A percentile compares a stretch with the other conserved stretches of the same genome.
These are phyloP conservation scores for Fusarium fujikuroi DNA, from an alignment of 2,329 filamentous ascomycete species.

Conservation along the genomic window DNA sequence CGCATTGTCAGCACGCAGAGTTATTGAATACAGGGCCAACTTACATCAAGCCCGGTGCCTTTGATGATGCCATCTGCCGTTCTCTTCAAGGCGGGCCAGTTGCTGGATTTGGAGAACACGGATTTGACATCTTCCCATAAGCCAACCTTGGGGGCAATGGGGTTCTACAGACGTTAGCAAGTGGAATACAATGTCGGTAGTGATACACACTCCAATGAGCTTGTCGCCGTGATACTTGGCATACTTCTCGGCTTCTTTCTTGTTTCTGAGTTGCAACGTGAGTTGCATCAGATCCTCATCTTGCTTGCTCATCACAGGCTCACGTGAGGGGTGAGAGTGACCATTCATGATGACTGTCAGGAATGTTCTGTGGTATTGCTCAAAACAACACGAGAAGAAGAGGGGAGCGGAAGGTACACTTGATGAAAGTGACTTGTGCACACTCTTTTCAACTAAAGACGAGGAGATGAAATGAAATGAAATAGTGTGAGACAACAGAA, in stretches of 20 bases:
- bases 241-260: not conserved
- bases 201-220: slow-evolving; percentile 7
- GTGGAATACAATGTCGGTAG: accelerated
- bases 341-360: not conserved
- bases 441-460: not conserved
- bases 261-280: slow-evolving; percentile 9
- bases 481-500: not conserved
- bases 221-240: slow-evolving; percentile 20
- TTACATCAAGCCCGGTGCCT: not conserved
- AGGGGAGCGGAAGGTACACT: too few relatives aligned
- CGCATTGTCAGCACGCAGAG: not conserved
- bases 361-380: not conserved
- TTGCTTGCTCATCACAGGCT: not conserved
- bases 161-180: not conserved
- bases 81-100: not conserved
- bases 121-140: not conserved
- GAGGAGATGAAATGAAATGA: not conserved
- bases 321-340: not conserved
- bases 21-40: accelerated
- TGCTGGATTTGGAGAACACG: not conserved
- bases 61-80: not conserved
- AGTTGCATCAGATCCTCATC: slow-evolving; percentile 12
- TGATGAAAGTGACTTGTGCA: not conserved
- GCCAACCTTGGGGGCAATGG: not conserved
- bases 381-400: not conserved